These are phyloP conservation scores for Theileria orientalis DNA, from an alignment of 169 alveolate genomes.

Conservation along the genomic window DNA sequence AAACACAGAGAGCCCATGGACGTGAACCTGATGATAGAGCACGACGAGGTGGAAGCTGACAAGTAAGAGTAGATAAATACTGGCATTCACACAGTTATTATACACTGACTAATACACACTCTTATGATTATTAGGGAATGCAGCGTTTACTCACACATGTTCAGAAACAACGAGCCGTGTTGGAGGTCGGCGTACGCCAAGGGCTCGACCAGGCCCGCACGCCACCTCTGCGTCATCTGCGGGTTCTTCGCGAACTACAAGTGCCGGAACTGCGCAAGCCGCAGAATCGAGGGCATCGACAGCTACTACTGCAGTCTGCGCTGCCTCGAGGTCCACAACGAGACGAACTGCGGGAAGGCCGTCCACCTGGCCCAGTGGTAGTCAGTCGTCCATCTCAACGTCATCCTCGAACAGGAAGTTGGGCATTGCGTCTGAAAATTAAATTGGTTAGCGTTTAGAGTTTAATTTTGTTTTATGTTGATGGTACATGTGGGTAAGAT, in stretches of 20 bases:
- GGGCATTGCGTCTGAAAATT: constrained; percentile 26
- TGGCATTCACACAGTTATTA: background rate
- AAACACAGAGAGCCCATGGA: constrained; percentile 73
- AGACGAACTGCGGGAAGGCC: constrained; percentile 71
- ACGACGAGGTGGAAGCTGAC: constrained; percentile 74
- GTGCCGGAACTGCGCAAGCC: constrained; percentile 70
- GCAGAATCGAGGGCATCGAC: constrained; percentile 54
- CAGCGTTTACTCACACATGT: no score
- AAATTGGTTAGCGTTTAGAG: background rate
- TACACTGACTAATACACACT: no score
- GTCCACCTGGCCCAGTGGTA: constrained; percentile 60
- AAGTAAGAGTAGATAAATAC: constrained; percentile 63
- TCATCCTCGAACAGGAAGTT: constrained; percentile 58
- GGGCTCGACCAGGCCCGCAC: constrained; percentile 45
- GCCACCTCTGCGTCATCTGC: constrained; percentile 74
- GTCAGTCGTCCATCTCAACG: constrained; percentile 20
- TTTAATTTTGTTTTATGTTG: background rate
- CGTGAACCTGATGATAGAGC: constrained; percentile 68
- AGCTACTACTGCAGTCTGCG: constrained; percentile 71
- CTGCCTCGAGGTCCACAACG: constrained; percentile 75
- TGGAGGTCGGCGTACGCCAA: constrained; percentile 75
- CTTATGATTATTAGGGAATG: no score
- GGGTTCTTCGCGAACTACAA: constrained; percentile 75
- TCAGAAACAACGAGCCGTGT: constrained; percentile 66
- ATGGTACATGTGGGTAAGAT: constrained; percentile 3